These are phyloP conservation scores for Candida tallmaniae DNA, from an alignment of 805 yeast species.

Conservation along the genomic window DNA sequence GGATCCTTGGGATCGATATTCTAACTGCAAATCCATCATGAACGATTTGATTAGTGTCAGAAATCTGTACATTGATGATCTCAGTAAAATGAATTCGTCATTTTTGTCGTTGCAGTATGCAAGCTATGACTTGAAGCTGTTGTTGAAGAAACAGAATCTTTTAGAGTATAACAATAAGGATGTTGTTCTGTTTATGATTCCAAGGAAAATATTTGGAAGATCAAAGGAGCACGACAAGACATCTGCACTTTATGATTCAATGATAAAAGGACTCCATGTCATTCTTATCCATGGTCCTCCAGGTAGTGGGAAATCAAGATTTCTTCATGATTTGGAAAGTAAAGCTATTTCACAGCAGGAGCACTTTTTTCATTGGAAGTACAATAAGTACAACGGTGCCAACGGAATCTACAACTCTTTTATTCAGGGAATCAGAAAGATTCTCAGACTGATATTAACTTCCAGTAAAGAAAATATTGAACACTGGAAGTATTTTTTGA, in stretches of 20 bases:
- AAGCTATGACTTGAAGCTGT: neutral
- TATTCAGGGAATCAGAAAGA: constrained; percentile 33
- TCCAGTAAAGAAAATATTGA: constrained; percentile 29
- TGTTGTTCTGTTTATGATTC: constrained; percentile 3
- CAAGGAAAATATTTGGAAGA: constrained; percentile 6
- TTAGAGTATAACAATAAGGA: neutral
- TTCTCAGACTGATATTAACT: constrained; percentile 39
- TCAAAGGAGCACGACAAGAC: neutral
- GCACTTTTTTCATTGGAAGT: constrained; percentile 29
- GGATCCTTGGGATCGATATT: constrained; percentile 35
- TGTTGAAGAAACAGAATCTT: neutral
- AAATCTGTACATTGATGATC: constrained; percentile 15
- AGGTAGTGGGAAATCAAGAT: constrained; percentile 45
- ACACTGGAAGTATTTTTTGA: constrained; percentile 38
- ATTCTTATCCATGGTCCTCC: constrained; percentile 36
- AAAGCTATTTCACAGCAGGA: constrained; percentile 26
- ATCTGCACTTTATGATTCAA: neutral
- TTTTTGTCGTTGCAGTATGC: neutral
- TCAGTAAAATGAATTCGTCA: constrained; percentile 1
- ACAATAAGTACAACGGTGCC: constrained; percentile 20
- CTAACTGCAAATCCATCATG: constrained; percentile 27
- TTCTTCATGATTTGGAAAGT: constrained; percentile 35
- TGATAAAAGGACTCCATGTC: constrained; percentile 7
- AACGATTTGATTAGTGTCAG: constrained; percentile 29
- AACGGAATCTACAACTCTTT: constrained; percentile 23